Base-by-base conservation (phyloP, 1,284 basidiomycete species). In the Salmacisia buchloeana region DNA sequence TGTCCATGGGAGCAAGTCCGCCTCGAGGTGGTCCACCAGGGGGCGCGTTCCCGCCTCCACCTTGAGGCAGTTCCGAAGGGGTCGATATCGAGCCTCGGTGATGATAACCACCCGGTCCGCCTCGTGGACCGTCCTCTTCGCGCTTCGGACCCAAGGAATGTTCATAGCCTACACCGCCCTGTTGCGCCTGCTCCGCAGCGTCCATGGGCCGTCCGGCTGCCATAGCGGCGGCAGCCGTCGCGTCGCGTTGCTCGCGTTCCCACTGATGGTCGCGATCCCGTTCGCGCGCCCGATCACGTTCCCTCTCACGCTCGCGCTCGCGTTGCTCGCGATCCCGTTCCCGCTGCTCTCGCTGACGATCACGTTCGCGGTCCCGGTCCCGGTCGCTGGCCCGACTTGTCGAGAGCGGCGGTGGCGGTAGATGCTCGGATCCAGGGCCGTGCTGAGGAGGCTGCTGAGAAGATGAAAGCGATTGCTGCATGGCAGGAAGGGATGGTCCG, bases 341-440 rank as follows among this genome's bases (percentile, higher is more conserved):
- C 41, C 75, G 64, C 52, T 78, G 73, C 33, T 72, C 69, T 58
- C 70, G 69, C 59, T 73, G 69, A 69, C 69, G 73, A 72, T 67
- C 74, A 31, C 68, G 61, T 39, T 70, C 70, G 10, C 68, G 66
- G 25, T 78, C 78, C 21, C 74, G 69, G 31, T 81, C 80, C 23
- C 75, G 66, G 0, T 69, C 73, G 34, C 58, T 49, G 12, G 69
- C 70, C 7, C 69, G 70, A 57, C 70, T 72, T 9, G 70, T n/a
- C n/a, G n/a, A n/a, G n/a, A n/a, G n/a, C n/a, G n/a, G n/a, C n/a
- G n/a, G n/a, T n/a, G n/a, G n/a, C n/a, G n/a, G n/a, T n/a, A n/a
- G n/a, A n/a, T n/a, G n/a, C n/a, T n/a, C n/a, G n/a, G n/a, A n/a
- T n/a, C n/a, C n/a, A n/a, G n/a, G n/a, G n/a, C n/a, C n/a, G n/a